Conservation (phyloP, 1,284 basidiomycete genomes). For the Singerocomus inundabilis region DNA sequence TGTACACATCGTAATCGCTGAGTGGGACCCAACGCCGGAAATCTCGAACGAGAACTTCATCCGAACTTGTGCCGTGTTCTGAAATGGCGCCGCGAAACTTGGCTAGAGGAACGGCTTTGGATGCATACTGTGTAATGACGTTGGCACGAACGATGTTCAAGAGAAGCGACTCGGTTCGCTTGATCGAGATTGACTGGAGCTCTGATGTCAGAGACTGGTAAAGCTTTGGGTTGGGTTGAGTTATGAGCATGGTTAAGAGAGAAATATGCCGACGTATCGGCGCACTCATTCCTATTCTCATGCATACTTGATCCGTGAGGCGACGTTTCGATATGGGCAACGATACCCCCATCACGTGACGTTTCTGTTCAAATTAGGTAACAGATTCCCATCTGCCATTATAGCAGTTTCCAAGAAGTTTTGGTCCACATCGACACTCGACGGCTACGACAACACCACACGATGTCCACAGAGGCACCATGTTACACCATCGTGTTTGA, state of each 20-base stretch:
- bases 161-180: not conserved
- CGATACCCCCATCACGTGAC: no score
- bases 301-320: no score
- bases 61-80: not conserved
- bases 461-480: slow-evolving; percentile 49
- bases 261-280: no score
- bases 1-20: slow-evolving; percentile 10
- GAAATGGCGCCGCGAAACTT: slow-evolving; percentile 2
- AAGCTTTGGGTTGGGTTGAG: not conserved
- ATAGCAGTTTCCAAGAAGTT: not conserved
- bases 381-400: slow-evolving; percentile 10
- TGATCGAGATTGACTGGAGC: not conserved
- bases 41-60: not conserved
- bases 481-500: slow-evolving; percentile 88
- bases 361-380: no score
- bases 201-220: not conserved
- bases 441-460: slow-evolving; percentile 16
- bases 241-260: not conserved
- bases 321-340: no score
- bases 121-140: slow-evolving; percentile 6
- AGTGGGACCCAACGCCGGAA: slow-evolving; percentile 12
- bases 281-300: no score
- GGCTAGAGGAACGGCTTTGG: not conserved
- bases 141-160: slow-evolving; percentile 6
- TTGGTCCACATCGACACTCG: slow-evolving; percentile 5